Percentiles rank a stretch among this genome's conserved stretches.
Evolutionary conservation across 176 grass and related monocot genomes (phyloP).

Genomic region (Pontederia crassipes): DNA sequence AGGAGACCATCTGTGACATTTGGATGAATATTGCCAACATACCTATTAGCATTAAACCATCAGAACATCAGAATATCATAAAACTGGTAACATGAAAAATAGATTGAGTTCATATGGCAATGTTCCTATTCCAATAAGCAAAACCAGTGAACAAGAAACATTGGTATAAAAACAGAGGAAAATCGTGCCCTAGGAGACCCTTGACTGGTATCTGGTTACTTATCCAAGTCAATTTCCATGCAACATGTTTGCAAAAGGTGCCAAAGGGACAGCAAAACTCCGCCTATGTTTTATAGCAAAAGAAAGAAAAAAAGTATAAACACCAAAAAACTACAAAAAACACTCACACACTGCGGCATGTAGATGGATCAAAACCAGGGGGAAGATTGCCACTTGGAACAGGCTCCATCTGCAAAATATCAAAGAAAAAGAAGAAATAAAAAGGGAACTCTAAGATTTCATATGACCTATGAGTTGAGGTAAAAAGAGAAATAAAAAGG

Average conservation of each 20-base stretch:
- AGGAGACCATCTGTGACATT: slow-evolving; percentile 67
- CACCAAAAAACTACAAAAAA: slow-evolving; percentile 17
- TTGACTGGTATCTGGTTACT: too few relatives aligned
- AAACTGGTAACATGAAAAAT: neutral
- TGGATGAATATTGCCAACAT: slow-evolving; percentile 92
- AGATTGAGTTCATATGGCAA: too few relatives aligned
- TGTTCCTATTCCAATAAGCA: too few relatives aligned
- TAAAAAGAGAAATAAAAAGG: too few relatives aligned
- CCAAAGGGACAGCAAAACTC: too few relatives aligned
- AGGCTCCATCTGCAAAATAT: slow-evolving; percentile 79
- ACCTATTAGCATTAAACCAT: slow-evolving; percentile 29
- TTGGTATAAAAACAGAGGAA: too few relatives aligned
- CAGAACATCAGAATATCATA: neutral
- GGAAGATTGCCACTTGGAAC: slow-evolving; percentile 93
- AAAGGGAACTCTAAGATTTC: neutral
- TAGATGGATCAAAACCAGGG: slow-evolving; percentile 93
- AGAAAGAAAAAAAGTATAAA: slow-evolving; percentile 18
- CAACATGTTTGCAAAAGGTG: too few relatives aligned
- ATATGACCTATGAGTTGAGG: neutral
- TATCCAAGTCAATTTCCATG: too few relatives aligned
- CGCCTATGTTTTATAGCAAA: too few relatives aligned
- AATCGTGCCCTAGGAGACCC: too few relatives aligned
- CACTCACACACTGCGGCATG: slow-evolving; percentile 99
- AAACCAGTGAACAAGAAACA: too few relatives aligned
- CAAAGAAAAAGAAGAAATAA: slow-evolving; percentile 27